These are phyloP conservation scores for Phytophthora pluvialis DNA, from an alignment of 352 stramenopile species.

Conservation along the genomic window DNA sequence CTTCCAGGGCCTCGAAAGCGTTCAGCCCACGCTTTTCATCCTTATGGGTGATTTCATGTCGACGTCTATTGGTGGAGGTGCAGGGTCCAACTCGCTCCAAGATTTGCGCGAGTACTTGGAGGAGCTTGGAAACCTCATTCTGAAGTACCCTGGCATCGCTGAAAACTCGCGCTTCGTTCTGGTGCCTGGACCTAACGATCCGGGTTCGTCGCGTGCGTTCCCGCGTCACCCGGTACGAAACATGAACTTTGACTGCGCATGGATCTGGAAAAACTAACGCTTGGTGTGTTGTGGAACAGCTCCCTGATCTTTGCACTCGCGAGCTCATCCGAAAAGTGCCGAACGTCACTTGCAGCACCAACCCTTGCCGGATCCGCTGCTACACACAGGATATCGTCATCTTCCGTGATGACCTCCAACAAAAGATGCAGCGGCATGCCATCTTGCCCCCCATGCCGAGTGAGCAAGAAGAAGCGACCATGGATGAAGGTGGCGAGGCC, in stretches of 20 bases:
- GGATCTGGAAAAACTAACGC: slow-evolving; percentile 1
- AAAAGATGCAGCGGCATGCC: slow-evolving; percentile 91
- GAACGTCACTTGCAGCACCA: slow-evolving; percentile 88
- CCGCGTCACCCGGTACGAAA: slow-evolving; percentile 75
- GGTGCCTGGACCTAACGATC: slow-evolving; percentile 93
- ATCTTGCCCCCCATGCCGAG: slow-evolving; percentile 67
- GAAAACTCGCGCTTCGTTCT: slow-evolving; percentile 91
- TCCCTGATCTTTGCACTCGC: slow-evolving; percentile 72
- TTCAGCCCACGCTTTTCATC: slow-evolving; percentile 88
- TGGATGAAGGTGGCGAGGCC: slow-evolving; percentile 31
- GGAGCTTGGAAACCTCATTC: slow-evolving; percentile 91
- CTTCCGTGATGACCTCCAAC: slow-evolving; percentile 92
- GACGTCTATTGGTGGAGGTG: slow-evolving; percentile 72
- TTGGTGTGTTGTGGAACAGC: slow-evolving; percentile 32
- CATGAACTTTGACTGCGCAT: not conserved
- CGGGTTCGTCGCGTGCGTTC: slow-evolving; percentile 80
- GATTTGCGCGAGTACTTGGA: slow-evolving; percentile 90
- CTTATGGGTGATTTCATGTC: slow-evolving; percentile 96
- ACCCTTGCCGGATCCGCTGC: slow-evolving; percentile 93
- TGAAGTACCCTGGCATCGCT: slow-evolving; percentile 83
- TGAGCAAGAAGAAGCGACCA: slow-evolving; percentile 36
- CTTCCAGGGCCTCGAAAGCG: slow-evolving; percentile 86
- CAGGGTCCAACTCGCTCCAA: slow-evolving; percentile 69
- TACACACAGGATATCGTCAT: slow-evolving; percentile 95
- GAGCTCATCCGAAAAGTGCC: slow-evolving; percentile 75